Conservation (phyloP, 1,284 basidiomycete genomes). For the Tilletia indica region DNA sequence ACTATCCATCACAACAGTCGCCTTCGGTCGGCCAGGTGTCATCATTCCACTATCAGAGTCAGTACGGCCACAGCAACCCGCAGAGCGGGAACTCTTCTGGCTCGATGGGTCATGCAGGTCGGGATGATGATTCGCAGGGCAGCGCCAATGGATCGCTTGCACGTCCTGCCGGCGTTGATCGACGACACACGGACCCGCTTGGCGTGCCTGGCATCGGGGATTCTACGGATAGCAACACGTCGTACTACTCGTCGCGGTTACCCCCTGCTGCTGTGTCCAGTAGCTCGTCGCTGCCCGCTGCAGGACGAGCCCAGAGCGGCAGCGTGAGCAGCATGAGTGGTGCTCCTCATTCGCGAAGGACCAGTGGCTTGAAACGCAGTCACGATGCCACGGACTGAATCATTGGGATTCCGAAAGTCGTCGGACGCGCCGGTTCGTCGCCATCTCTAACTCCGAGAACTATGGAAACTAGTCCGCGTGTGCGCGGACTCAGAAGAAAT, state of each 20-base stretch:
- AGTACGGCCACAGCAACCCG: constrained; percentile 1
- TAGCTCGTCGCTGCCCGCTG: background rate
- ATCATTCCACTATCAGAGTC: constrained; percentile 1
- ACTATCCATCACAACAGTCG: constrained; percentile 1
- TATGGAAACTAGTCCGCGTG: no score
- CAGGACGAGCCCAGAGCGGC: constrained; percentile 4
- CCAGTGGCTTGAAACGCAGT: constrained; percentile 14
- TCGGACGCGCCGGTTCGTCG: no score
- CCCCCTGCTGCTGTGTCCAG: background rate
- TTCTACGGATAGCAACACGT: background rate
- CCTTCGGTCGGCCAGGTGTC: constrained; percentile 8
- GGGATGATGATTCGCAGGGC: constrained; percentile 1
- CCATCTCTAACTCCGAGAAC: background rate
- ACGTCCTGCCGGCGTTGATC: constrained; percentile 8
- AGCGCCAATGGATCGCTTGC: background rate
- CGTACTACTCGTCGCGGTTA: constrained; percentile 1
- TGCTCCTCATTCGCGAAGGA: constrained; percentile 1
- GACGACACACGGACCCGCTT: constrained; percentile 11
- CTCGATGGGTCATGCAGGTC: background rate
- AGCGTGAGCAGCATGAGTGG: constrained; percentile 14
- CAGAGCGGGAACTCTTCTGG: background rate
- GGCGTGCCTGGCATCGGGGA: background rate
- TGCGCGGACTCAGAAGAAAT: no score
- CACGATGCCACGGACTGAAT: constrained; percentile 13
- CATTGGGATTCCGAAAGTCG: background rate